A percentile compares a stretch with the other conserved stretches of the same genome.
These are phyloP conservation scores for Cryptococcus hybrid DNA, from an alignment of 1,284 basidiomycete species.

Conservation along the genomic window DNA sequence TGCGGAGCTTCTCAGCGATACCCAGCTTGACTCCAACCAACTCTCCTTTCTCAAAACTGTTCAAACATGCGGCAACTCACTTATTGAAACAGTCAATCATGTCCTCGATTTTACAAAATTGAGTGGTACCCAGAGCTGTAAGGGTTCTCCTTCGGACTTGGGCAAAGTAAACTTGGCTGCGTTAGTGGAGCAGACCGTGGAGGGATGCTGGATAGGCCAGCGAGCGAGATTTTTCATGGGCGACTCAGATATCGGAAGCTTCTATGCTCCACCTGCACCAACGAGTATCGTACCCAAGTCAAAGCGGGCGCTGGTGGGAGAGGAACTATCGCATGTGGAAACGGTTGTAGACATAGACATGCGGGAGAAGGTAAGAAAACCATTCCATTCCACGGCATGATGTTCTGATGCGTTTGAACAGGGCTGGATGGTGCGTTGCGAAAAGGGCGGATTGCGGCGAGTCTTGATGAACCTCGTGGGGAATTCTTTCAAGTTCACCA, in stretches of 20 bases:
- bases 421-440: slow-evolving; percentile 87
- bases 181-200: slow-evolving; percentile 91
- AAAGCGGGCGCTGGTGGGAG: slow-evolving; percentile 43
- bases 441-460: slow-evolving; percentile 87
- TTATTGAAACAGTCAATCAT: slow-evolving; percentile 75
- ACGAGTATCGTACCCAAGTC: slow-evolving; percentile 52
- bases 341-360: slow-evolving; percentile 83
- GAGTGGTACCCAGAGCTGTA: slow-evolving; percentile 76
- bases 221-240: slow-evolving; percentile 70
- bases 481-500: slow-evolving; percentile 90
- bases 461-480: slow-evolving; percentile 95
- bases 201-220: slow-evolving; percentile 89
- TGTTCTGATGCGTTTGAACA: slow-evolving; percentile 33
- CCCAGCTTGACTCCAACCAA: slow-evolving; percentile 75
- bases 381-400: neutral
- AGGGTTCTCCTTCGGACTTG: slow-evolving; percentile 62
- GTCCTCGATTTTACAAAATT: slow-evolving; percentile 96
- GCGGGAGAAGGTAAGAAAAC: slow-evolving; percentile 59
- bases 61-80: slow-evolving; percentile 52
- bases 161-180: slow-evolving; percentile 77
- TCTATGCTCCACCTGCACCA: slow-evolving; percentile 68
- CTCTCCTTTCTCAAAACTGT: slow-evolving; percentile 70
- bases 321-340: slow-evolving; percentile 55
- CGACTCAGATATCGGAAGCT: slow-evolving; percentile 77
- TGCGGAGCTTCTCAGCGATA: slow-evolving; percentile 83